phyloP scores from a whole-genome alignment of 371 early-diverging fungal species.

The Apophysomyces variabilis region DNA sequence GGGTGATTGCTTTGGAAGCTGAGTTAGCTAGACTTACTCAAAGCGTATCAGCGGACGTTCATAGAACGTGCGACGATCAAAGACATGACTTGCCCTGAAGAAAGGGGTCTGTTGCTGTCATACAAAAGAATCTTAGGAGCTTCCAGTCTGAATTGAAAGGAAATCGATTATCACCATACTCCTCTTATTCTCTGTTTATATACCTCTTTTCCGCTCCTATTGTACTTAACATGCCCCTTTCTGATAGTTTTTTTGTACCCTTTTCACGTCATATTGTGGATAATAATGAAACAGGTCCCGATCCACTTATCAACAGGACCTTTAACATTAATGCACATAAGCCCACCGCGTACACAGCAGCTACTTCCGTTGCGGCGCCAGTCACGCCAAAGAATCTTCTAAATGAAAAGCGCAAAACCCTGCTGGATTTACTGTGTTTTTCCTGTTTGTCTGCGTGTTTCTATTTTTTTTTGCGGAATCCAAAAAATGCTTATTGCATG shows the following conservation, averaged over 20 bases:
- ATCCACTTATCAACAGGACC: neutral
- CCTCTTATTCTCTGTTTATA: slow-evolving; percentile 9
- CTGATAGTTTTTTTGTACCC: slow-evolving; percentile 2
- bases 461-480: no score
- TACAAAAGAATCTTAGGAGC: slow-evolving; percentile 6
- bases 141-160: neutral
- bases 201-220: slow-evolving; percentile 15
- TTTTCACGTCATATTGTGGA: neutral
- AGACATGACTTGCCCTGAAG: slow-evolving; percentile 1
- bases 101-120: neutral
- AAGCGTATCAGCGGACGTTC: slow-evolving; percentile 11
- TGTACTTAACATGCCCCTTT: slow-evolving; percentile 8
- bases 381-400: neutral
- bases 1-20: slow-evolving; percentile 66
- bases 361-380: slow-evolving; percentile 9
- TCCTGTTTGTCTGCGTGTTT: no score
- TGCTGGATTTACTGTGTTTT: neutral
- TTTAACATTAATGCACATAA: neutral
- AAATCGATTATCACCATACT: neutral
- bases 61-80: neutral
- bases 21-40: slow-evolving; percentile 64
- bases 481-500: no score
- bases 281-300: neutral
- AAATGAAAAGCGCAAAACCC: slow-evolving; percentile 2
- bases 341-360: neutral